A percentile compares a stretch with the other conserved stretches of the same genome.
Evolutionary conservation across 352 stramenopile genomes (phyloP).

Genomic region (Globisporangium mamillatum): DNA sequence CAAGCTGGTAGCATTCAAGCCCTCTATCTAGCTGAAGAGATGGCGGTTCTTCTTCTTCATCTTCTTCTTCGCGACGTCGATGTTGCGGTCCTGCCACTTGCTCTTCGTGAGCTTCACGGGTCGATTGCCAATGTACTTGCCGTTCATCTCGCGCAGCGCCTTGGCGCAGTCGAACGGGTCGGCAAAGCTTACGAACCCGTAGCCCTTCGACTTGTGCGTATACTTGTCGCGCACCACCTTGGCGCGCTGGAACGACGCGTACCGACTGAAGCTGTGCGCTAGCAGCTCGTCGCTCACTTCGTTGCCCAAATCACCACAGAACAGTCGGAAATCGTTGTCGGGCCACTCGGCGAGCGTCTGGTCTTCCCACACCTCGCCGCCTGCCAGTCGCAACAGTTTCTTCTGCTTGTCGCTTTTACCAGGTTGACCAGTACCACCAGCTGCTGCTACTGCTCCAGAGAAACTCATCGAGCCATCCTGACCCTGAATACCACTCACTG

Average conservation of each 20-base stretch:
- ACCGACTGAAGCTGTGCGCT: constrained; percentile 70
- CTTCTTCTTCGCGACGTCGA: constrained; percentile 89
- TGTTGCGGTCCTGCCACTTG: constrained; percentile 94
- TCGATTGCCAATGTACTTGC: constrained; percentile 93
- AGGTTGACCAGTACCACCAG: background rate
- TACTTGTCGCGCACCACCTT: constrained; percentile 82
- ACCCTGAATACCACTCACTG: background rate
- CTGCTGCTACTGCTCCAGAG: background rate
- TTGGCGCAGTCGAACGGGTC: constrained; percentile 94
- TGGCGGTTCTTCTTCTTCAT: constrained; percentile 81
- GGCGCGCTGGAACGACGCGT: constrained; percentile 76
- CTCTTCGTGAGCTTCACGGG: constrained; percentile 94
- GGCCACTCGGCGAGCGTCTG: constrained; percentile 92
- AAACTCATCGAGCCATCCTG: background rate
- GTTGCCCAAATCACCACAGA: constrained; percentile 93
- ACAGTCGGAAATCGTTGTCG: constrained; percentile 95
- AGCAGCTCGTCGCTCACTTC: constrained; percentile 90
- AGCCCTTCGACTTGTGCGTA: constrained; percentile 90
- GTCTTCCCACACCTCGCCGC: constrained; percentile 92
- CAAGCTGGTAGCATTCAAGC: background rate
- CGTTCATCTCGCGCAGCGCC: constrained; percentile 95
- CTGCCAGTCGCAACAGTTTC: constrained; percentile 59
- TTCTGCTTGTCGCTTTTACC: constrained; percentile 32
- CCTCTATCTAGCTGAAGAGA: constrained; percentile 43
- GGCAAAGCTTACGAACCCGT: constrained; percentile 94